A percentile compares a stretch with the other conserved stretches of the same genome.
phyloP scores from a whole-genome alignment of 352 stramenopile genomes.

The Globisporangium cederbergense region DNA sequence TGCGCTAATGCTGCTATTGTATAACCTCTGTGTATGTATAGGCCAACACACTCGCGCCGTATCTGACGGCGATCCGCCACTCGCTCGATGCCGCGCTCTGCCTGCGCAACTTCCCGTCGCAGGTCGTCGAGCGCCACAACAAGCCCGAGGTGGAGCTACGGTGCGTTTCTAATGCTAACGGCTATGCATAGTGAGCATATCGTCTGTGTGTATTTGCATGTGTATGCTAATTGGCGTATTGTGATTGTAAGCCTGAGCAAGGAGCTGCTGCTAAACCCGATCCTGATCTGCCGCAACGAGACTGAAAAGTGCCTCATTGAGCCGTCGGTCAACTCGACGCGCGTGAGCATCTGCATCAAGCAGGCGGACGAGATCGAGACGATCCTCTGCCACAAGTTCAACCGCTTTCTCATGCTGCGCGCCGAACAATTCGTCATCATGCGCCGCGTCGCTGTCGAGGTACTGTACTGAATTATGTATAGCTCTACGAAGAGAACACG shows the following conservation, averaged over 20 bases:
- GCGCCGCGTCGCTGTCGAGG: constrained; percentile 85
- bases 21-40: constrained; percentile 9
- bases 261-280: constrained; percentile 92
- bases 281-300: constrained; percentile 93
- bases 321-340: constrained; percentile 93
- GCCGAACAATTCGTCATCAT: constrained; percentile 96
- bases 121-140: constrained; percentile 95
- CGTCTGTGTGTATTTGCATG: background rate
- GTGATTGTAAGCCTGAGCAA: constrained; percentile 73
- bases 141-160: constrained; percentile 94
- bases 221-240: background rate
- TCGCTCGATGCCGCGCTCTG: constrained; percentile 92
- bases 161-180: constrained; percentile 31
- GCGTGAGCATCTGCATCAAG: constrained; percentile 95
- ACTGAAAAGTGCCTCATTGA: constrained; percentile 94
- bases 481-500: background rate
- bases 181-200: background rate
- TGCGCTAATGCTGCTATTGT: background rate
- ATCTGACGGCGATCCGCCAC: constrained; percentile 90
- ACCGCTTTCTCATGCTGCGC: constrained; percentile 95
- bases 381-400: constrained; percentile 95
- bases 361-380: constrained; percentile 93
- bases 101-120: constrained; percentile 95
- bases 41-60: constrained; percentile 89
- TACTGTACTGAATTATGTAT: constrained; percentile 7